phyloP scores from a whole-genome alignment of 768 basidiomycete genomes.

The Lentinus tigrinus region DNA sequence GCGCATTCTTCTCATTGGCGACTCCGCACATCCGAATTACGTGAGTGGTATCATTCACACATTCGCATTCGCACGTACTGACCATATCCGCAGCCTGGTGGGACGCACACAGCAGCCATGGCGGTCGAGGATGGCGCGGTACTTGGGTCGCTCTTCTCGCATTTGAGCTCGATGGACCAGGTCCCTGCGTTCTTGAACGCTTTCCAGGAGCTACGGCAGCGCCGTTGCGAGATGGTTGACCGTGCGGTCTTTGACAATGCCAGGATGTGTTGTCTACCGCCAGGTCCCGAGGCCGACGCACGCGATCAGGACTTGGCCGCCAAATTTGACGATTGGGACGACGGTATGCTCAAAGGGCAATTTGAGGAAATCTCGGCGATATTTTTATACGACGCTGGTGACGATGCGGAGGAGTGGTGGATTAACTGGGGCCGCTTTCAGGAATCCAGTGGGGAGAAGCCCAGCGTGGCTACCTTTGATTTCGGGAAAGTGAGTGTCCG shows the following conservation, averaged over 20 bases:
- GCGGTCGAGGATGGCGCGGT: slow-evolving; percentile 64
- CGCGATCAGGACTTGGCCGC: slow-evolving; percentile 42
- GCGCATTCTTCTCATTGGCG: slow-evolving; percentile 53
- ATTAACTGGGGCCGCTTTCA: slow-evolving; percentile 51
- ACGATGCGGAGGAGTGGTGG: slow-evolving; percentile 67
- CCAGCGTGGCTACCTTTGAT: too few relatives aligned
- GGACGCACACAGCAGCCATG: slow-evolving; percentile 49
- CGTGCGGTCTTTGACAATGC: slow-evolving; percentile 46
- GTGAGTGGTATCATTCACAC: slow-evolving; percentile 31
- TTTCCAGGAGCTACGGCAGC: slow-evolving; percentile 57
- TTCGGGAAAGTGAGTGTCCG: too few relatives aligned
- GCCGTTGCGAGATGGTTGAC: slow-evolving; percentile 45
- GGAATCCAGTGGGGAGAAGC: slow-evolving; percentile 26
- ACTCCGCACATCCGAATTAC: slow-evolving; percentile 58
- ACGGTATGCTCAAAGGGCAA: slow-evolving; percentile 41
- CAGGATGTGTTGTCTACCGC: slow-evolving; percentile 41
- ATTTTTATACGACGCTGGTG: slow-evolving; percentile 51
- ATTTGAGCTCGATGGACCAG: slow-evolving; percentile 45
- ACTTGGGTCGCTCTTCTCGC: slow-evolving; percentile 59
- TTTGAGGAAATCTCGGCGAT: slow-evolving; percentile 54
- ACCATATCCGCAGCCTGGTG: slow-evolving; percentile 43
- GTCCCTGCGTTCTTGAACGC: slow-evolving; percentile 50
- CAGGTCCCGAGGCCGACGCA: slow-evolving; percentile 41
- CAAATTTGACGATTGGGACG: slow-evolving; percentile 44
- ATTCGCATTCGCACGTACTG: not conserved